Percentiles rank a stretch among this genome's conserved stretches.
Conservation (phyloP, 768 basidiomycete genomes). For the Boletus reticulatus region DNA sequence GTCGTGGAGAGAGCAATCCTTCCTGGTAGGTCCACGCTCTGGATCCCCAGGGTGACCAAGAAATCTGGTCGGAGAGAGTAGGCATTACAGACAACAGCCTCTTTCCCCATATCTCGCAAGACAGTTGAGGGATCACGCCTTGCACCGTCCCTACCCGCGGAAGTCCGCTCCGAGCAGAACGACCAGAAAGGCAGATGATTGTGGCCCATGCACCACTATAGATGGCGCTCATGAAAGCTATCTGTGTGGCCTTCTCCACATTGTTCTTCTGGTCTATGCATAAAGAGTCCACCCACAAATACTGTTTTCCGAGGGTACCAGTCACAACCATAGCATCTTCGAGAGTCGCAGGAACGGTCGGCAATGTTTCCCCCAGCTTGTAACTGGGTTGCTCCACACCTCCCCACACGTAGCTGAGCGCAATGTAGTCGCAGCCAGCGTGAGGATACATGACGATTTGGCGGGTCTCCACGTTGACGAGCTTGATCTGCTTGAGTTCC, state of each 20-base stretch:
- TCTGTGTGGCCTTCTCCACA: conserved; percentile 8
- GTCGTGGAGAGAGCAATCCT: conserved; percentile 14
- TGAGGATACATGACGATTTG: conserved; percentile 5
- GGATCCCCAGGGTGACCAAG: conserved; percentile 9
- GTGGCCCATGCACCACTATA: conserved; percentile 15
- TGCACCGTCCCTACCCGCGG: conserved; percentile 12
- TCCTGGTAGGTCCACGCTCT: conserved; percentile 22
- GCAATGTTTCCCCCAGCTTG: conserved; percentile 9
- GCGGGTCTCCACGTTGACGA: conserved; percentile 7
- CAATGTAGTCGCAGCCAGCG: conserved; percentile 5
- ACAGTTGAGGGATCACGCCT: conserved; percentile 10
- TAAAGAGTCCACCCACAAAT: conserved; percentile 18
- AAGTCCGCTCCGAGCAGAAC: conserved; percentile 6
- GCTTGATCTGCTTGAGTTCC: conserved; percentile 2
- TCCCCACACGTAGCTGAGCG: conserved; percentile 22
- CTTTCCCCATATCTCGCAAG: conserved; percentile 1
- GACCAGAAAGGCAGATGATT: conserved; percentile 9
- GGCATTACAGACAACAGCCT: conserved; percentile 12
- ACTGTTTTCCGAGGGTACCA: conserved; percentile 12
- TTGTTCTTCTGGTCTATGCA: conserved; percentile 14
- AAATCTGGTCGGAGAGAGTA: neutral
- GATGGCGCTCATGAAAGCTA: conserved; percentile 15
- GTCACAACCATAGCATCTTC: conserved; percentile 16
- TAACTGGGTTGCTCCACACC: conserved; percentile 1
- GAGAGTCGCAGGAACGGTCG: conserved; percentile 14